Conservation (phyloP, 306 rosid species). For the Dryas alaskensis region DNA sequence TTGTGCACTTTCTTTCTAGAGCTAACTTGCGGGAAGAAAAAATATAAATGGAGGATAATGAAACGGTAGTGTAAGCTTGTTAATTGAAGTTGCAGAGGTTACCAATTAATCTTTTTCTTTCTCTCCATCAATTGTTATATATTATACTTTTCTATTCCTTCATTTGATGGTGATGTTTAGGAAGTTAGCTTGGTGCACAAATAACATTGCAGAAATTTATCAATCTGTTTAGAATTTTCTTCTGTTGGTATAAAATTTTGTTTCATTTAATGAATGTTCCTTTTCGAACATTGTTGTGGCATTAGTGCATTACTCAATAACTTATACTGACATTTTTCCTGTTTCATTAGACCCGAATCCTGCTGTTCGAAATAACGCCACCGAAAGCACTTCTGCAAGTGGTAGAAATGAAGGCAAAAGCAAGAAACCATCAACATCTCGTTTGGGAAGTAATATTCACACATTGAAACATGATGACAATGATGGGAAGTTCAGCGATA, state of each 20-base stretch:
- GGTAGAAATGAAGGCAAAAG: conserved; percentile 22
- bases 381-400: conserved; percentile 22
- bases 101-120: background rate
- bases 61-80: background rate
- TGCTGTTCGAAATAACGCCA: background rate
- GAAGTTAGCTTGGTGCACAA: background rate
- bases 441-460: conserved; percentile 52
- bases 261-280: too few species aligned
- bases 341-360: conserved; percentile 35
- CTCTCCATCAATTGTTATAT: background rate
- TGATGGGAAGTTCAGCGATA: conserved; percentile 37
- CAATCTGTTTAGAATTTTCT: background rate
- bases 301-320: background rate
- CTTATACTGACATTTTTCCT: background rate
- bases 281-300: background rate
- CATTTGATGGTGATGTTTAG: background rate
- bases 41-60: background rate
- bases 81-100: background rate
- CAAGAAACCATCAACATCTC: conserved; percentile 25
- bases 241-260: background rate
- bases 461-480: conserved; percentile 51
- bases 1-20: background rate
- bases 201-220: background rate
- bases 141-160: background rate
- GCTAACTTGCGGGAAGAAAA: background rate